Conservation (phyloP, 306 rosid species). For the Ormosia semicastrata region DNA sequence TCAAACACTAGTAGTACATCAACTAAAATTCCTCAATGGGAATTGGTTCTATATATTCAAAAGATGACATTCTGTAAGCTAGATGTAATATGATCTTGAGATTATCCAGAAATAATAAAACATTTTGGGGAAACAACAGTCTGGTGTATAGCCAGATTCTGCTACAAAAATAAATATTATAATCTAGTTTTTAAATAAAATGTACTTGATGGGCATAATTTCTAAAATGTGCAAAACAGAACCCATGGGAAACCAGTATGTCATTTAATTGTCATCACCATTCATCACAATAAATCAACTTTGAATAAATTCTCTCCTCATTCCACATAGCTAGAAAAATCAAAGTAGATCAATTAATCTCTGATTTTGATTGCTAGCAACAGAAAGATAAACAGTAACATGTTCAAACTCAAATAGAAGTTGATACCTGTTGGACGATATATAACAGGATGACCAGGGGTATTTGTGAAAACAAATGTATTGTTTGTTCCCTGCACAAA, state of each 20-base stretch:
- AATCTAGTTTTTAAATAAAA: neutral
- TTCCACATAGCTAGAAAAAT: neutral
- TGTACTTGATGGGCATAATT: neutral
- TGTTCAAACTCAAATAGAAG: neutral
- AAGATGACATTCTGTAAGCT: neutral
- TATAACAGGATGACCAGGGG: conserved; percentile 61
- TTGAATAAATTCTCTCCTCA: neutral
- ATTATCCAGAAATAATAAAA: neutral
- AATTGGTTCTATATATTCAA: conserved; percentile 7
- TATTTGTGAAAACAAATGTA: conserved; percentile 81
- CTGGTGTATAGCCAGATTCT: neutral
- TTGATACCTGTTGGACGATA: conserved; percentile 90
- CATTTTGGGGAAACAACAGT: neutral
- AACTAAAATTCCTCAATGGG: neutral
- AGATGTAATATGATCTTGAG: neutral
- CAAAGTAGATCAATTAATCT: neutral
- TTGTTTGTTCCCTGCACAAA: conserved; percentile 78
- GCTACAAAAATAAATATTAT: neutral
- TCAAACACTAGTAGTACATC: neutral
- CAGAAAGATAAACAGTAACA: neutral
- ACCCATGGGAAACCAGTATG: neutral
- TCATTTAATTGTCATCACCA: neutral
- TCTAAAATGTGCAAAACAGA: neutral
- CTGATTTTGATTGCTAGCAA: neutral
- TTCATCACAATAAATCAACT: neutral